phyloP scores from a whole-genome alignment of 345 rosid genomes.

The Melaleuca alternifolia region DNA sequence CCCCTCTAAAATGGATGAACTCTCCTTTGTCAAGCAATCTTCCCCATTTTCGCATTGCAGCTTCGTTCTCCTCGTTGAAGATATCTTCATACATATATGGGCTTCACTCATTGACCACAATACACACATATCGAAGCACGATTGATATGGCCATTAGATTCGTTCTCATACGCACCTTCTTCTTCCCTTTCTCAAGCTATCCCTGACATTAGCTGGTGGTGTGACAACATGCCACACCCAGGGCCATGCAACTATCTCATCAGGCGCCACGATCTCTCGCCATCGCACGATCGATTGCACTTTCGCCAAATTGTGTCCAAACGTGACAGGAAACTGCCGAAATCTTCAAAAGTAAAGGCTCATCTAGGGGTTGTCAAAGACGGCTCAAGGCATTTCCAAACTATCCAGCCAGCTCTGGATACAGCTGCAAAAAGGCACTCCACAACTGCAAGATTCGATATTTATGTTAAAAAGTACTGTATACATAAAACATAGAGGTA shows the following conservation, averaged over 20 bases:
- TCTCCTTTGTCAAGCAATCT: too few species aligned
- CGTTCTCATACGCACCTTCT: not conserved
- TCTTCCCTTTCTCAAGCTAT: not conserved
- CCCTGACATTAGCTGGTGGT: slow-evolving; percentile 13
- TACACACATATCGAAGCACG: not conserved
- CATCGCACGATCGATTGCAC: not conserved
- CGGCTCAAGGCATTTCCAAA: slow-evolving; percentile 21
- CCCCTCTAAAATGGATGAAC: too few species aligned
- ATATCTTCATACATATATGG: not conserved
- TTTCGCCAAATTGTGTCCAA: slow-evolving; percentile 13
- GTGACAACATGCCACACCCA: slow-evolving; percentile 28
- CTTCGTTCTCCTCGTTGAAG: not conserved
- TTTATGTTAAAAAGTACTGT: slow-evolving; percentile 17
- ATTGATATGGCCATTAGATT: not conserved
- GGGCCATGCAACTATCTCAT: slow-evolving; percentile 24
- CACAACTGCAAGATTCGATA: slow-evolving; percentile 10
- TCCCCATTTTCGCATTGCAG: not conserved
- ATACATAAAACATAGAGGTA: slow-evolving; percentile 15
- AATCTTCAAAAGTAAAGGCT: slow-evolving; percentile 7
- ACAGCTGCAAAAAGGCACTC: slow-evolving; percentile 19
- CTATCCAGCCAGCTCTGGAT: slow-evolving; percentile 19
- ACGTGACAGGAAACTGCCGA: slow-evolving; percentile 24
- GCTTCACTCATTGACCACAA: not conserved
- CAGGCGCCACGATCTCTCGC: not conserved
- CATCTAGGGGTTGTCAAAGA: slow-evolving; percentile 33